Percentiles rank a stretch among this genome's conserved stretches.
phyloP scores from a whole-genome alignment of 306 rosid species.

The Gynostemma pentaphyllum region DNA sequence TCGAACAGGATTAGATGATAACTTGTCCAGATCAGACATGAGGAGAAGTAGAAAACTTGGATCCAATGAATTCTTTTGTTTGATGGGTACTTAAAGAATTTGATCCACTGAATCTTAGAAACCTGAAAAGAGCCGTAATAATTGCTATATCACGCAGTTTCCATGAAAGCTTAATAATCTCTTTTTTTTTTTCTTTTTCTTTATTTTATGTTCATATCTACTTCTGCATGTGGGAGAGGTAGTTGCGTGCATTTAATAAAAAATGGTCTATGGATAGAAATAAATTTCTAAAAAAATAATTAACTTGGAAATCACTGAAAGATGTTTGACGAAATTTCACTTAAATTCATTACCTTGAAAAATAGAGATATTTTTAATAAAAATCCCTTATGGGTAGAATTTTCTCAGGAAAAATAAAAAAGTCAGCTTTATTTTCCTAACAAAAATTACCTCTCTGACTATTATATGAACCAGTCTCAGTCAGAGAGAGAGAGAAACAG shows the following conservation, averaged over 20 bases:
- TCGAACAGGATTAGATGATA: constrained; percentile 15
- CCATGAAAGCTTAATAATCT: constrained; percentile 4
- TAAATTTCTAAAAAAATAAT: not conserved
- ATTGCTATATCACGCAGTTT: not conserved
- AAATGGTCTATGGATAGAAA: not conserved
- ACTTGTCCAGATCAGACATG: constrained; percentile 48
- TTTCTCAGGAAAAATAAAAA: constrained; percentile 2
- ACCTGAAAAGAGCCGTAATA: constrained; percentile 2
- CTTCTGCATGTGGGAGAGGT: constrained; percentile 13
- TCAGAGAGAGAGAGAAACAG: not conserved
- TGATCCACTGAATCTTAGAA: not conserved
- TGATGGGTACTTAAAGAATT: not conserved
- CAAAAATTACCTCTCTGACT: too few relatives aligned
- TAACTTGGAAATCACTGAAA: not conserved
- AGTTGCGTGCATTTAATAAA: constrained; percentile 15
- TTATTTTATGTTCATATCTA: too few relatives aligned
- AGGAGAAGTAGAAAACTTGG: constrained; percentile 7
- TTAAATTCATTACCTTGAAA: not conserved
- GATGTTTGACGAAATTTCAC: not conserved
- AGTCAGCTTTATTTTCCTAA: not conserved
- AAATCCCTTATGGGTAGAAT: not conserved
- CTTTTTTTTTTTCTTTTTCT: too few relatives aligned
- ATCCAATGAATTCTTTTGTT: too few relatives aligned
- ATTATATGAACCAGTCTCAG: too few relatives aligned
- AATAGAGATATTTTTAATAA: not conserved